Evolutionary conservation across 1,284 basidiomycete genomes (phyloP).

Genomic region (Somion occarium): DNA sequence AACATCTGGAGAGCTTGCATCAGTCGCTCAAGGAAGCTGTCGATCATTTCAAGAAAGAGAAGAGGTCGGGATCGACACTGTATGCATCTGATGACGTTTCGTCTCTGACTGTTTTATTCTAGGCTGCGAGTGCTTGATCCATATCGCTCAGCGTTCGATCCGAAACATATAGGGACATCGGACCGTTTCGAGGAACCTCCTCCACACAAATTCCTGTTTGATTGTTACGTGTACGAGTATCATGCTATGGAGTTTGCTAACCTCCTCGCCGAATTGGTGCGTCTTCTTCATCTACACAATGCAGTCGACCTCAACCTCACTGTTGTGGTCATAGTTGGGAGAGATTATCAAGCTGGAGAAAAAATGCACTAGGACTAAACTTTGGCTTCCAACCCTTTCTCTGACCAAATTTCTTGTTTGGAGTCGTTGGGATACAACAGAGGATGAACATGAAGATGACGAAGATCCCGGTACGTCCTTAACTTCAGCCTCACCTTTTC

Average conservation of each 20-base stretch:
- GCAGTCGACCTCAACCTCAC: background rate
- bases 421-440: conserved; percentile 44
- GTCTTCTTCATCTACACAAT: conserved; percentile 6
- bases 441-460: conserved; percentile 43
- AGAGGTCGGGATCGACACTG: conserved; percentile 35
- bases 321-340: conserved; percentile 35
- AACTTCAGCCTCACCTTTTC: background rate
- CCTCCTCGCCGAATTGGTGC: conserved; percentile 26
- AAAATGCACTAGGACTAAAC: conserved; percentile 37
- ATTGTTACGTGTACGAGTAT: conserved; percentile 70
- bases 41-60: conserved; percentile 44
- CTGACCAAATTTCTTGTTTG: conserved; percentile 34
- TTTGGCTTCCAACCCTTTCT: conserved; percentile 68
- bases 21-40: conserved; percentile 36
- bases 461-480: conserved; percentile 44
- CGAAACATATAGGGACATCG: conserved; percentile 29
- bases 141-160: conserved; percentile 59
- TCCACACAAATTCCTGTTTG: conserved; percentile 61
- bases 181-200: conserved; percentile 33
- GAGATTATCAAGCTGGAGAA: conserved; percentile 56
- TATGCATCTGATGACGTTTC: background rate
- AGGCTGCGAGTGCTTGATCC: conserved; percentile 68
- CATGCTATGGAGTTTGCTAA: conserved; percentile 25
- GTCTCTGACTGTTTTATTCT: conserved; percentile 10
- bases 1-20: conserved; percentile 33